phyloP scores from a whole-genome alignment of 2,329 filamentous ascomycete species.

The Xylaria sp. region DNA sequence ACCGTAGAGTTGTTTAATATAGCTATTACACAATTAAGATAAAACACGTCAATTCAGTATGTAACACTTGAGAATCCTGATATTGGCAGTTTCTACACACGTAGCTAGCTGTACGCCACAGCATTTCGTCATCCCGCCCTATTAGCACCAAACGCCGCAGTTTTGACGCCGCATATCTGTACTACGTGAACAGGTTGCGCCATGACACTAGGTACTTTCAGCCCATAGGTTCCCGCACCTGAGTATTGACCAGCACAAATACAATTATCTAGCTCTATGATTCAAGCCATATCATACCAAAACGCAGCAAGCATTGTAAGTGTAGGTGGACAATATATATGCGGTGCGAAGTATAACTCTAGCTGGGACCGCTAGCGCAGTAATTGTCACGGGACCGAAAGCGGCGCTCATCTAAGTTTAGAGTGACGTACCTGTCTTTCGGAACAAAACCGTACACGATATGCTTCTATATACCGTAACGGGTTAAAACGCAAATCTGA shows the following conservation, averaged over 20 bases:
- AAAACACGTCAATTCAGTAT: not conserved
- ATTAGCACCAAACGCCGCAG: constrained; percentile 5
- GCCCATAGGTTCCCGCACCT: not conserved
- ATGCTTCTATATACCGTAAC: constrained; percentile 4
- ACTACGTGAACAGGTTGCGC: constrained; percentile 19
- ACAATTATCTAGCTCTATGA: not conserved
- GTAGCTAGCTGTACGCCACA: not conserved
- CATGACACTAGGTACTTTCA: not conserved
- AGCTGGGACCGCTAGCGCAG: not conserved
- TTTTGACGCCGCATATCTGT: constrained; percentile 10
- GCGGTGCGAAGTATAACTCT: constrained; percentile 4
- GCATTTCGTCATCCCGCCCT: constrained; percentile 17
- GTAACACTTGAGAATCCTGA: not conserved
- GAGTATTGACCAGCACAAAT: not conserved
- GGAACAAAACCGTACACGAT: not conserved
- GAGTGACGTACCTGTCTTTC: not conserved
- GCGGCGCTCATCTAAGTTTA: constrained; percentile 13
- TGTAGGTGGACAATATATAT: no score
- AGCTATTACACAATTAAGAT: not conserved
- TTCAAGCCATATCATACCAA: not conserved
- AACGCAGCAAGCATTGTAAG: not conserved
- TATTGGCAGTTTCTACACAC: not conserved
- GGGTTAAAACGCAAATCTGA: not conserved
- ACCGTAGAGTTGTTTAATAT: not conserved
- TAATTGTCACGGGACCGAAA: constrained; percentile 30